Base-by-base conservation (phyloP, 108 stramenopile genomes). In the Cyclotella kingstonii region DNA sequence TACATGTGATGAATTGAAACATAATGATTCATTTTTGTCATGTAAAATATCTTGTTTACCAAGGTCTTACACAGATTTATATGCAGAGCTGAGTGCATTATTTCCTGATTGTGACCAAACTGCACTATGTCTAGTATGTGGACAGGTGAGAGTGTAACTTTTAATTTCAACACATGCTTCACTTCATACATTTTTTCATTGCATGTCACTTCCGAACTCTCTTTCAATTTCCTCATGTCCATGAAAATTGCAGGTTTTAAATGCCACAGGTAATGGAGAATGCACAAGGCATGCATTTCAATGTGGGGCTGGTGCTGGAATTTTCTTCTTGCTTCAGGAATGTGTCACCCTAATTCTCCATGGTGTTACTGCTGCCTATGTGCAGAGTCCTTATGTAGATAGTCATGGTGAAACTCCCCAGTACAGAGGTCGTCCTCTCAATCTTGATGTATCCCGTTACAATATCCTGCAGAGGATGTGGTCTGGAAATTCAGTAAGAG, bases 321-420 rank as follows among this genome's bases (percentile, higher is more conserved):
- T 97, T 29, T 94, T 95, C 78, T 97, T 96, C 66, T 73, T 97
- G 18, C 60, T 97, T 49, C 94, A 95, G 66, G 95, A 97, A 71
- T 96, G 95, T 71, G 63, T 73, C 48, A 87, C 89, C 10, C 66
- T 97, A 29, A 78, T 94, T 12, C 81, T 97, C 61, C 91, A 95
- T 72, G 89, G 87, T 6, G 52, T 60, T 1, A 87, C 86, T 45
- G 95, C 95, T 0, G 86, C 89, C 3, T 97, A 95, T 42, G 81
- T 95, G 21, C 88, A 90, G 50, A 87, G 91, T 70, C 94, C 94
- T 2, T 97, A 94, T 54, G 97, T 96, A 30, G 97, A 97, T 50
- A 86, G 81, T 56, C 90, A 96, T 53, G 94, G 94, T 4, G 97
- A 97, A 76, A 91, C 89, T 17, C 90, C 90, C 0, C 86, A 90